These are phyloP conservation scores for Phytopythium oedochilum DNA, from an alignment of 352 stramenopile genomes.

Conservation along the genomic window DNA sequence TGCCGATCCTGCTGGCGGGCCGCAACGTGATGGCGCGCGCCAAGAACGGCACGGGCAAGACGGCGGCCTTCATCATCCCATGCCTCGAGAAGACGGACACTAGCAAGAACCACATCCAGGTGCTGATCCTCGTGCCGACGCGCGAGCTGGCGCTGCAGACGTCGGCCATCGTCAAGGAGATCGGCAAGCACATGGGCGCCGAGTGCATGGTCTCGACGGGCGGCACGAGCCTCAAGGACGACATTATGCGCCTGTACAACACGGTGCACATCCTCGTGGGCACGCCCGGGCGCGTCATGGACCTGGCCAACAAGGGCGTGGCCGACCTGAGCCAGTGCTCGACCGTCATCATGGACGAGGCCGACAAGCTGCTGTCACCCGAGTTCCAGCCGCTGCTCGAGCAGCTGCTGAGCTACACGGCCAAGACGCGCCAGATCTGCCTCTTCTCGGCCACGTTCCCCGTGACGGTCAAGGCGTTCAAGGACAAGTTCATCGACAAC, in stretches of 20 bases:
- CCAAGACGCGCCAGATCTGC: slow-evolving; percentile 97
- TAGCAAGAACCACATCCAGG: slow-evolving; percentile 95
- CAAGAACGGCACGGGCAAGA: slow-evolving; percentile 99
- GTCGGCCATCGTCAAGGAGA: slow-evolving; percentile 97
- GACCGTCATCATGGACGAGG: slow-evolving; percentile 99
- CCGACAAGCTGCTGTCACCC: slow-evolving; percentile 98
- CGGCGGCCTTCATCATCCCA: slow-evolving; percentile 99
- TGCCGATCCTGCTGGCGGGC: slow-evolving; percentile 98
- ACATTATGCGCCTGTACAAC: slow-evolving; percentile 99
- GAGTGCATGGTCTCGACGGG: slow-evolving; percentile 99
- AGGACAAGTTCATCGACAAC: slow-evolving; percentile 97
- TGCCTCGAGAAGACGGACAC: slow-evolving; percentile 99
- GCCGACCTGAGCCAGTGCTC: slow-evolving; percentile 95
- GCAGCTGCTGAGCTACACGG: slow-evolving; percentile 94
- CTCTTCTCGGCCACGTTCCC: slow-evolving; percentile 99
- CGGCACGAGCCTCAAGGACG: slow-evolving; percentile 98
- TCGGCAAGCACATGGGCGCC: slow-evolving; percentile 96
- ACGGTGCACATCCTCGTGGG: slow-evolving; percentile 98
- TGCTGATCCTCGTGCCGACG: slow-evolving; percentile 98
- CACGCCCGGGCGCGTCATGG: slow-evolving; percentile 98
- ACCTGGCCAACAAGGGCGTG: slow-evolving; percentile 97
- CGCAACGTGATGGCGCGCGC: slow-evolving; percentile 97
- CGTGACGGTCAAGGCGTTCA: slow-evolving; percentile 98
- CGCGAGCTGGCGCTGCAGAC: slow-evolving; percentile 99
- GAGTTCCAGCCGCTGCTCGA: slow-evolving; percentile 98